Percentiles rank a stretch among this genome's conserved stretches.
These are phyloP conservation scores for Vigna radiata DNA, from an alignment of 306 rosid species.

Conservation along the genomic window DNA sequence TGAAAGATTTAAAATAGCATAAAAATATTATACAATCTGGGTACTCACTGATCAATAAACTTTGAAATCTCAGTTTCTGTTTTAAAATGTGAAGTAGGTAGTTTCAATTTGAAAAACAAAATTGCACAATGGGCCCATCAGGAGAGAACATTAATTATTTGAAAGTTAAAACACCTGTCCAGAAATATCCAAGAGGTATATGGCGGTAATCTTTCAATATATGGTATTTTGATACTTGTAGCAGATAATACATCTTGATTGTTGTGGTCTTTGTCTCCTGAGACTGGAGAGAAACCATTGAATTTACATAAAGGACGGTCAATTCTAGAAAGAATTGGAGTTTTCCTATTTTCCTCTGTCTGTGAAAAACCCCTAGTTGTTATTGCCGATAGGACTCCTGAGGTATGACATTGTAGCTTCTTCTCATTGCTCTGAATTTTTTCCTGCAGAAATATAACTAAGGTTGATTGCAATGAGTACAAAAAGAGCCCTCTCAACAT, in stretches of 20 bases:
- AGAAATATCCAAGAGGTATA: conserved; percentile 95
- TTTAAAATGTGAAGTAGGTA: conserved; percentile 4
- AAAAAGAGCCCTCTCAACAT: conserved; percentile 38
- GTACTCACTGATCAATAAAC: conserved; percentile 31
- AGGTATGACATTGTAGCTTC: conserved; percentile 60
- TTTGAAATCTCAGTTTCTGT: conserved; percentile 23
- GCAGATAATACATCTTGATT: conserved; percentile 58
- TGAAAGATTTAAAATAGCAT: conserved; percentile 59
- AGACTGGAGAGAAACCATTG: conserved; percentile 61
- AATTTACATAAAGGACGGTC: conserved; percentile 68
- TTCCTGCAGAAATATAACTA: conserved; percentile 58
- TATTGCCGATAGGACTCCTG: conserved; percentile 48
- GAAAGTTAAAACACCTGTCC: conserved; percentile 66
- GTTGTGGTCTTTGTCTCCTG: conserved; percentile 67
- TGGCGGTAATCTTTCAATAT: conserved; percentile 71
- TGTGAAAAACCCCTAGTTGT: conserved; percentile 47
- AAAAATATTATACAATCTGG: conserved; percentile 45
- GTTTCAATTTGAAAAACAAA: conserved; percentile 27
- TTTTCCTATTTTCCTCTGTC: conserved; percentile 46
- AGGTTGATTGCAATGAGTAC: conserved; percentile 30
- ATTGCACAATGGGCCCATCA: conserved; percentile 6
- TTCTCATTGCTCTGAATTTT: conserved; percentile 70
- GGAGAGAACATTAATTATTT: conserved; percentile 22
- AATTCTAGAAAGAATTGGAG: conserved; percentile 67
- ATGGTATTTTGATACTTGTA: conserved; percentile 69